Base-by-base conservation (phyloP, 2,329 filamentous ascomycete genomes). In the Sclerotinia minor region DNA sequence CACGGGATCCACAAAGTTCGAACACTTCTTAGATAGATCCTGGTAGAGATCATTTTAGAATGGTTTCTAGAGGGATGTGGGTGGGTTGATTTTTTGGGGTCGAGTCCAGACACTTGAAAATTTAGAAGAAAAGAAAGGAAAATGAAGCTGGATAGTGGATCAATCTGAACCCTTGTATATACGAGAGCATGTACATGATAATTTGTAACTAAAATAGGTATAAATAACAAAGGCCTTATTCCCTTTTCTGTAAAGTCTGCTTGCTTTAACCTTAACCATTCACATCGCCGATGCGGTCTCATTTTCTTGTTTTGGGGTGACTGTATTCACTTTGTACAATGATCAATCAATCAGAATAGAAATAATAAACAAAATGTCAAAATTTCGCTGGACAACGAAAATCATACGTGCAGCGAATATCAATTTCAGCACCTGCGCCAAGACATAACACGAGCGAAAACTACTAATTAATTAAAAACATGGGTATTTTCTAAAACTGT, bases 401-500 rank as follows among this genome's bases (percentile, higher is more conserved):
- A 60, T 60, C 41, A 58, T 41, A 61, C 57, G 45, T 35, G 45
- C 64, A 45, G 32, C 53, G 35, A 59, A 32, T 63, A 60, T 55
- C 38, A 38, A 54, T 55, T 60, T 55, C 60, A 61, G 47, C 58
- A 53, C 7, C 41, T 50, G 55, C 35, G 47, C 47, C 58, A 67
- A 64, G 52, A 52, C 17, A 24, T 44, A 47, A 57, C 58, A 35
- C 49, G 35, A 29, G 49, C 32, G 32, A 52, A 52, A 67, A 38
- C 15, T 21, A 50, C 49, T 17, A 19, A 52, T 41, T n/a, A 41
- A 26, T 41, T n/a, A 41, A 26, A 35, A 26, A 49, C 44, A 47
- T 24, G 57, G 32, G 7, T 45, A 13, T 47, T 44, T 60, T 57
- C 21, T 41, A 1, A 41, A 57, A 41, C 54, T 5, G 21, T 41